phyloP scores from a whole-genome alignment of 179 eudicot species.

The Beta corolliflora region DNA sequence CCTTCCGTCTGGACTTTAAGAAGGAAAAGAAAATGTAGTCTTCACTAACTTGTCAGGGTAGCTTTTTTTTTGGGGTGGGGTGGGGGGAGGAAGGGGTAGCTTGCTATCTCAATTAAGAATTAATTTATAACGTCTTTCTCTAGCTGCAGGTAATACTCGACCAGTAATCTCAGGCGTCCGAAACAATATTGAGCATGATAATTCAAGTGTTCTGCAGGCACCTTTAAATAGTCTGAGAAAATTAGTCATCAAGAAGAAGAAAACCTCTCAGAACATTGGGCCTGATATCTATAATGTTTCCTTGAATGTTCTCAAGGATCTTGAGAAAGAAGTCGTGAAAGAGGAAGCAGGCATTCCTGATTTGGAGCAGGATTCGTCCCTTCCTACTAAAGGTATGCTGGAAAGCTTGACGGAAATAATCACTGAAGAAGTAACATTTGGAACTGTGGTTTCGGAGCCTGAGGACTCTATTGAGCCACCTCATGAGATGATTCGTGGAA shows the following conservation, averaged over 20 bases:
- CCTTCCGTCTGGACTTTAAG: neutral
- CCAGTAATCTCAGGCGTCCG: conserved; percentile 1
- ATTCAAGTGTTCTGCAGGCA: neutral
- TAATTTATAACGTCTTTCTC: neutral
- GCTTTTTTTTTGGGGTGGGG: neutral
- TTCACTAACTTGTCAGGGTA: neutral
- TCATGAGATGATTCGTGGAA: conserved; percentile 33
- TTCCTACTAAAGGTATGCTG: neutral
- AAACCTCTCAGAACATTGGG: neutral
- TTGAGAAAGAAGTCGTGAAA: conserved; percentile 16
- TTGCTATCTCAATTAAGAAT: neutral
- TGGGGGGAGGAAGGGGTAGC: neutral
- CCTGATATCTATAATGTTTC: conserved; percentile 14
- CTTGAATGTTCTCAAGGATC: conserved; percentile 19
- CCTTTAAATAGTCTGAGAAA: conserved; percentile 1
- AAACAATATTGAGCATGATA: neutral
- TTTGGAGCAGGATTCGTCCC: conserved; percentile 9
- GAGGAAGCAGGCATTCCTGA: conserved; percentile 15
- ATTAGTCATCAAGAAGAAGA: conserved; percentile 2
- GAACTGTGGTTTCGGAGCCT: conserved; percentile 15
- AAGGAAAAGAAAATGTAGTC: conserved; percentile 11
- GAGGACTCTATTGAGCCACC: conserved; percentile 35
- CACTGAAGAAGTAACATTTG: conserved; percentile 21
- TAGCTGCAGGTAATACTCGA: neutral
- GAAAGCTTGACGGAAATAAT: conserved; percentile 11